Evolutionary conservation across 2,329 filamentous ascomycete species (phyloP), one percentile per base, ranked within the genome.

Genomic region (Fusarium mexicanum): DNA sequence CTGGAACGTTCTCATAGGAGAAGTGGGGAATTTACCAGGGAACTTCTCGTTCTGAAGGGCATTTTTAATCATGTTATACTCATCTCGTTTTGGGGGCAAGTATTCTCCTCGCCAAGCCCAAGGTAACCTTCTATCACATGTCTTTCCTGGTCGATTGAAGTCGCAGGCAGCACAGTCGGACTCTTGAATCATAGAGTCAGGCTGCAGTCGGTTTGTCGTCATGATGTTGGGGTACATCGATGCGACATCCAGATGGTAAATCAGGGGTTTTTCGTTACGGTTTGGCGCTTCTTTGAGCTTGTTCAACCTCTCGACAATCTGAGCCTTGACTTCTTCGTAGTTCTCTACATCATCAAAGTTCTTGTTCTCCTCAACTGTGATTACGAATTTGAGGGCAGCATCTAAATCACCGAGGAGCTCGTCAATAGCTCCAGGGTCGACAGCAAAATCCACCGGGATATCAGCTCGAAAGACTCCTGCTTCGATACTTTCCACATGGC

Each of bases 221-320:
- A 99, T 99, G 82, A 99, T 99, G 83, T 99, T 99, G 16, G 96
- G 96, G 81, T 99, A 99, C 96, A 99, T 99, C 68, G 96, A 98
- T 24, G 96, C 96, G 67, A 99, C 97, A 80, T 99, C 96, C 84
- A 99, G 87, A 87, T 99, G 96, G 84, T 99, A 99, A 74, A 99
- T 99, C 38, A 97, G 89, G 9, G 96, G 96, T 48, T 91, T 87
- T 81, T 99, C 96, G 76, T 87, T 91, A 72, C 96, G 89, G 78
- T 97, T 95, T 2, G 96, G 96, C 2, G 92, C 96, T 59, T 91
- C 87, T 81, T 93, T 97, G 60, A 99, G 86, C 71, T 91, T 87
- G 60, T 88, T 85, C 40, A 99, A 84, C 69, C 89, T 90, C 35
- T 91, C 89, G 7, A 87, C 85, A 75, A 99, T 98, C 81, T 98